These are phyloP conservation scores for Suhomyces atakaporum DNA, from an alignment of 1,139 yeast genomes.

Conservation along the genomic window DNA sequence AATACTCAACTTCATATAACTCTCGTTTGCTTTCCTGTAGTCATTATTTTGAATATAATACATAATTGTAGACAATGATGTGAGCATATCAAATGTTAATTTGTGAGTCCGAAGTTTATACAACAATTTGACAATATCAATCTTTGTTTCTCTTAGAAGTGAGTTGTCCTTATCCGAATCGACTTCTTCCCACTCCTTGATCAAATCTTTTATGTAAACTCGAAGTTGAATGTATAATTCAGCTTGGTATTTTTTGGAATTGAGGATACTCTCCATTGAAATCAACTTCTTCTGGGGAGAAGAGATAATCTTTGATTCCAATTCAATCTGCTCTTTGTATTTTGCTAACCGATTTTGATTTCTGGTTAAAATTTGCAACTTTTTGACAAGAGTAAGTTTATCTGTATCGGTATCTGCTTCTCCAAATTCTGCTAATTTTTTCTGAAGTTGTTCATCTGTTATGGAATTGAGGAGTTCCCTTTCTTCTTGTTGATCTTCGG, in stretches of 20 bases:
- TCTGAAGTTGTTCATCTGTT: constrained; percentile 23
- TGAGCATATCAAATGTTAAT: constrained; percentile 47
- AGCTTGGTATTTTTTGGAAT: constrained; percentile 22
- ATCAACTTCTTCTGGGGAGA: constrained; percentile 21
- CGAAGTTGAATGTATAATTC: constrained; percentile 48
- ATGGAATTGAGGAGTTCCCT: constrained; percentile 18
- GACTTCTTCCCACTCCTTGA: constrained; percentile 44
- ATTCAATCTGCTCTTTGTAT: constrained; percentile 20
- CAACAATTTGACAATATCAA: constrained; percentile 60
- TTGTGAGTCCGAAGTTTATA: constrained; percentile 54
- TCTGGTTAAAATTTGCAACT: constrained; percentile 24
- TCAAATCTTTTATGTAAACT: constrained; percentile 48
- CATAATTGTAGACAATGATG: constrained; percentile 61
- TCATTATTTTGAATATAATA: constrained; percentile 59
- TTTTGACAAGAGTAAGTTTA: constrained; percentile 29
- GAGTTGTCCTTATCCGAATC: constrained; percentile 5
- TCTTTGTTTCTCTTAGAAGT: constrained; percentile 56
- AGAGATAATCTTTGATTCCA: constrained; percentile 27
- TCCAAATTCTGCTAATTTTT: constrained; percentile 24
- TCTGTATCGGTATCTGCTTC: constrained; percentile 20
- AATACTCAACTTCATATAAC: constrained; percentile 74
- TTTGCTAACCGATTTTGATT: constrained; percentile 19
- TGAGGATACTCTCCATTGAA: constrained; percentile 37
- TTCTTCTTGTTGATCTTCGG: constrained; percentile 10
- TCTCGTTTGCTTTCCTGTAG: constrained; percentile 61